Conservation (phyloP, 192 early-diverging fungal species). For the Fimicolochytrium jonesii region DNA sequence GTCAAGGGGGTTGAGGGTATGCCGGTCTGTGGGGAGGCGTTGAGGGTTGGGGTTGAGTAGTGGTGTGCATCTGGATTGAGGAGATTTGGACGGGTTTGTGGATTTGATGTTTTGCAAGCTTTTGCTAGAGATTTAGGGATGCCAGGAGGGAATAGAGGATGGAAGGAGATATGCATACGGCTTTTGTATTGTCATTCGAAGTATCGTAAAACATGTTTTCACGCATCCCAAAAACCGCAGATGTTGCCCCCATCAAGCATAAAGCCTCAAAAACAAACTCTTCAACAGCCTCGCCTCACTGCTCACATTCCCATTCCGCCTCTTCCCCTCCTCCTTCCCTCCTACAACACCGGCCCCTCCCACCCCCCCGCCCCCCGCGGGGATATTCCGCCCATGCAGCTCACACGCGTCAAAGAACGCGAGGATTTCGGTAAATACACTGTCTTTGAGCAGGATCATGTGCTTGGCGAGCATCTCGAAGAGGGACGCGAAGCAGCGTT, state of each 20-base stretch:
- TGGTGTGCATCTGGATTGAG: too few species aligned
- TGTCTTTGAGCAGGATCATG: constrained; percentile 63
- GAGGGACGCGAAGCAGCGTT: constrained; percentile 55
- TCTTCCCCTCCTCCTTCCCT: constrained; percentile 1
- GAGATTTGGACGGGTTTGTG: too few species aligned
- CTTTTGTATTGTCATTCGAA: too few species aligned
- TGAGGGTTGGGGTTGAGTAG: too few species aligned
- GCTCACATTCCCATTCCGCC: constrained; percentile 36
- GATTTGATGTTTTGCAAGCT: too few species aligned
- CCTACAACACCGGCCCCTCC: not conserved
- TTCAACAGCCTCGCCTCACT: constrained; percentile 57
- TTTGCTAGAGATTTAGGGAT: too few species aligned
- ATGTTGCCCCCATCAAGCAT: too few species aligned
- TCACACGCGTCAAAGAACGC: constrained; percentile 59
- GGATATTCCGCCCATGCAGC: constrained; percentile 53
- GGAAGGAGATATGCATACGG: too few species aligned
- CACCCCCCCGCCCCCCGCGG: constrained; percentile 23
- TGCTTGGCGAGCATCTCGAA: constrained; percentile 64
- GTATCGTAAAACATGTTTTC: too few species aligned
- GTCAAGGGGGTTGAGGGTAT: not conserved
- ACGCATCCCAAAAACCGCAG: too few species aligned
- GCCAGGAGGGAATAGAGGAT: too few species aligned
- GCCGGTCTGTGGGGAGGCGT: too few species aligned
- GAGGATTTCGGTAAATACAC: constrained; percentile 51
- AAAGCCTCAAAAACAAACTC: constrained; percentile 48